These are phyloP conservation scores for Obba rivulosa DNA, from an alignment of 768 basidiomycete species.

Conservation along the genomic window DNA sequence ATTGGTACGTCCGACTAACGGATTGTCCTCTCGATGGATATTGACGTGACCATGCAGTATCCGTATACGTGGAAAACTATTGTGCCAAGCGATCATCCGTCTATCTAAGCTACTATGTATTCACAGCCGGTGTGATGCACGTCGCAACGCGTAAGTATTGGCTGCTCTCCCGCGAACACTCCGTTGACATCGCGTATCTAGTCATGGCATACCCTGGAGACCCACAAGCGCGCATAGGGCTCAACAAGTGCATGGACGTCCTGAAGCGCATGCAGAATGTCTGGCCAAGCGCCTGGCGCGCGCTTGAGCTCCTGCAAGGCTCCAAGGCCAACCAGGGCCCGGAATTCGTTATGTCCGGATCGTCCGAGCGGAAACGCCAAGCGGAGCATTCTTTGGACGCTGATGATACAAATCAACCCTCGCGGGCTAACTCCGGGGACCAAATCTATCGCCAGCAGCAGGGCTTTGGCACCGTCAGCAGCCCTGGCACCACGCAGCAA, in stretches of 20 bases:
- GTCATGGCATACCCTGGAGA: slow-evolving; percentile 63
- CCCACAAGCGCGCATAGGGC: slow-evolving; percentile 61
- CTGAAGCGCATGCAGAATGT: slow-evolving; percentile 59
- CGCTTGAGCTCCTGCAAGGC: slow-evolving; percentile 65
- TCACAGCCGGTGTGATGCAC: slow-evolving; percentile 79
- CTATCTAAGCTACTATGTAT: slow-evolving; percentile 74
- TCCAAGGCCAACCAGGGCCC: slow-evolving; percentile 36
- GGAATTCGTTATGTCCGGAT: slow-evolving; percentile 1
- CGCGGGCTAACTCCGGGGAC: slow-evolving; percentile 7
- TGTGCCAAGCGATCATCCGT: slow-evolving; percentile 56
- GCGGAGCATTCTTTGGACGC: slow-evolving; percentile 40
- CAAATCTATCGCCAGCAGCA: slow-evolving; percentile 15
- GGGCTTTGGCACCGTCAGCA: slow-evolving; percentile 9
- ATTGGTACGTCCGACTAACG: slow-evolving; percentile 42
- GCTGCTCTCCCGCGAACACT: neutral
- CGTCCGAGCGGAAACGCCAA: slow-evolving; percentile 48
- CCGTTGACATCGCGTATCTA: slow-evolving; percentile 15
- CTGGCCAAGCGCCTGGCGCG: slow-evolving; percentile 76
- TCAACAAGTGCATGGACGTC: slow-evolving; percentile 62
- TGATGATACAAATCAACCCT: slow-evolving; percentile 12
- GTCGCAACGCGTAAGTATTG: slow-evolving; percentile 56
- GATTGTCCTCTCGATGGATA: too few relatives aligned
- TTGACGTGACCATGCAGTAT: slow-evolving; percentile 30
- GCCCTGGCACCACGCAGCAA: slow-evolving; percentile 6
- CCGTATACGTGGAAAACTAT: slow-evolving; percentile 58